A percentile compares a stretch with the other conserved stretches of the same genome.
phyloP scores from a whole-genome alignment of 2,329 filamentous ascomycete genomes.

The Hypoxylon sp. region DNA sequence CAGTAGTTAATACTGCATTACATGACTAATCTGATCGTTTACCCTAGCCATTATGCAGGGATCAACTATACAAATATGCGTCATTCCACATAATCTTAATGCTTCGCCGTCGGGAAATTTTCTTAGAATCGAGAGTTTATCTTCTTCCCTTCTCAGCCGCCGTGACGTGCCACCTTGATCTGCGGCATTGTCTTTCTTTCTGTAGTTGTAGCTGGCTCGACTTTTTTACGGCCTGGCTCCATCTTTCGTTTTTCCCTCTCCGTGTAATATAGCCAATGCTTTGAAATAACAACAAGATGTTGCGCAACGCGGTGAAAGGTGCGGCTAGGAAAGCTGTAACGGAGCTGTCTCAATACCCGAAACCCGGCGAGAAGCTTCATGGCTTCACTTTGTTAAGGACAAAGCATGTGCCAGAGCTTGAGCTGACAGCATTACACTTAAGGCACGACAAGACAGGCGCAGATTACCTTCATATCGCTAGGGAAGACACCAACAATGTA shows the following conservation, averaged over 20 bases:
- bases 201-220: not conserved
- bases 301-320: constrained; percentile 65
- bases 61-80: constrained; percentile 32
- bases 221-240: not conserved
- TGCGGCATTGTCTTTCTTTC: not conserved
- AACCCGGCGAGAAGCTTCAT: constrained; percentile 86
- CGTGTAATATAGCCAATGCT: not conserved
- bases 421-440: constrained; percentile 90
- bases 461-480: constrained; percentile 94
- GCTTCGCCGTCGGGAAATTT: constrained; percentile 38
- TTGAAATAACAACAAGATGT: constrained; percentile 58
- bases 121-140: constrained; percentile 31
- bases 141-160: constrained; percentile 9
- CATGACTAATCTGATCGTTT: not conserved
- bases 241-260: constrained; percentile 11
- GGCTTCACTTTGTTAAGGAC: constrained; percentile 92
- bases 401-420: constrained; percentile 94
- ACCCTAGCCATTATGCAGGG: constrained; percentile 7
- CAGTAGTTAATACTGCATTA: not conserved
- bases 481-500: constrained; percentile 98
- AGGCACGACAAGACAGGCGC: constrained; percentile 96
- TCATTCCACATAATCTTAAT: constrained; percentile 40
- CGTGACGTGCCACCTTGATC: constrained; percentile 9
- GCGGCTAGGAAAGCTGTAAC: constrained; percentile 76
- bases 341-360: constrained; percentile 81